A percentile compares a stretch with the other conserved stretches of the same genome.
phyloP scores from a whole-genome alignment of 106 monocot species.

The Dioscorea zingiberensis region DNA sequence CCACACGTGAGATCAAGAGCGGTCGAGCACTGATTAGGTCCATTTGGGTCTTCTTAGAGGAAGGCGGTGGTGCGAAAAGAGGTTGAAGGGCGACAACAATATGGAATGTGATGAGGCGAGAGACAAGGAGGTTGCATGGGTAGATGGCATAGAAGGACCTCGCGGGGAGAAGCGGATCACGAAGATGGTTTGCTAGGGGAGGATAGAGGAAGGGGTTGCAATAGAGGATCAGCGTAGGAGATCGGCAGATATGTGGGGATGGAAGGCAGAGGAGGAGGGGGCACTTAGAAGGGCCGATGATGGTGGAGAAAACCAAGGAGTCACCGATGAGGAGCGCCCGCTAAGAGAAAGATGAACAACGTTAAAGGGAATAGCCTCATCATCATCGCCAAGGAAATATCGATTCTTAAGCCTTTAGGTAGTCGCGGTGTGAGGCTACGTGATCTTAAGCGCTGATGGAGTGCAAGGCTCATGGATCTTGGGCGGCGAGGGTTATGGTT shows the following conservation, averaged over 20 bases:
- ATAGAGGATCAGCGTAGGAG: conserved; percentile 31
- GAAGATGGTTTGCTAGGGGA: too few species aligned
- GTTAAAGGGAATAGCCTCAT: background rate
- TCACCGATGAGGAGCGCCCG: conserved; percentile 13
- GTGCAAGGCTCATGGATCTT: too few species aligned
- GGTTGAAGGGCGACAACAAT: conserved; percentile 81
- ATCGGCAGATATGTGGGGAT: conserved; percentile 11
- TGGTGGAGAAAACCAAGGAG: conserved; percentile 10
- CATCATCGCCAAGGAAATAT: too few species aligned
- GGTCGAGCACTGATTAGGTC: conserved; percentile 24
- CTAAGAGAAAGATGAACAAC: conserved; percentile 4
- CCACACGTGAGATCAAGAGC: conserved; percentile 27
- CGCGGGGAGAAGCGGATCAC: conserved; percentile 60
- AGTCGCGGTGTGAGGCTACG: too few species aligned
- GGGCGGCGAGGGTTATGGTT: too few species aligned
- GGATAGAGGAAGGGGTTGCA: conserved; percentile 55
- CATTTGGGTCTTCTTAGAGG: conserved; percentile 83
- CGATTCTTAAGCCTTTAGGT: too few species aligned
- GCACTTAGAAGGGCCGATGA: background rate
- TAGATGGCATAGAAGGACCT: conserved; percentile 38
- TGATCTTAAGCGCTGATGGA: too few species aligned
- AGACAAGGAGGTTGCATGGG: conserved; percentile 86
- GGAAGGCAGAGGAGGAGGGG: background rate
- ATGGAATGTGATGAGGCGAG: conserved; percentile 76
- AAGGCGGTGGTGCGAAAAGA: conserved; percentile 61